phyloP scores from a whole-genome alignment of 192 early-diverging fungal species.

The Podila epicladia region DNA sequence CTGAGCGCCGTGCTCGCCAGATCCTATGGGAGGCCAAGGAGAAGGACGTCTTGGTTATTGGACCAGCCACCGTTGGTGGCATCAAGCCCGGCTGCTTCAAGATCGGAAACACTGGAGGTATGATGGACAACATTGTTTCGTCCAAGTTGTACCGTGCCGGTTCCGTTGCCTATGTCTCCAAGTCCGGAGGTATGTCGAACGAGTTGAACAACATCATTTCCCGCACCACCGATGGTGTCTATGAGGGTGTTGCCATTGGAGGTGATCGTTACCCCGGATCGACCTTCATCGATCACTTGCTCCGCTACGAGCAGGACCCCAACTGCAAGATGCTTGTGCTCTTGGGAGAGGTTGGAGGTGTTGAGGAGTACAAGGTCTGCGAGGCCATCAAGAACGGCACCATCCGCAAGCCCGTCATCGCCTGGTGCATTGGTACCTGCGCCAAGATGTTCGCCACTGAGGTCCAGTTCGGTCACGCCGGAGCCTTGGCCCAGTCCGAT shows the following conservation, averaged over 20 bases:
- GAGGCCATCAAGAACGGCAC: slow-evolving; percentile 87
- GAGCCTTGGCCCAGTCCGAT: slow-evolving; percentile 95
- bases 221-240: slow-evolving; percentile 96
- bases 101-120: slow-evolving; percentile 99
- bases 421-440: slow-evolving; percentile 99
- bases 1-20: slow-evolving; percentile 94
- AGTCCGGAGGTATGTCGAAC: slow-evolving; percentile 99
- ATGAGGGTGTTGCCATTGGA: slow-evolving; percentile 98
- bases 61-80: slow-evolving; percentile 98
- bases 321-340: slow-evolving; percentile 94
- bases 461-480: slow-evolving; percentile 99
- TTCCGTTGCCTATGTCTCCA: slow-evolving; percentile 97
- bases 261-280: slow-evolving; percentile 99
- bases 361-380: slow-evolving; percentile 95
- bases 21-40: slow-evolving; percentile 86
- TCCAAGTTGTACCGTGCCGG: slow-evolving; percentile 97
- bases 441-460: slow-evolving; percentile 99
- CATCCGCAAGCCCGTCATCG: slow-evolving; percentile 98
- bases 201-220: slow-evolving; percentile 99
- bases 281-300: slow-evolving; percentile 98
- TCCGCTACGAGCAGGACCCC: slow-evolving; percentile 94
- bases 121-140: slow-evolving; percentile 99
- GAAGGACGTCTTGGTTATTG: slow-evolving; percentile 88
- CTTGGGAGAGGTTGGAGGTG: slow-evolving; percentile 97
- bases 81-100: slow-evolving; percentile 99